Evolutionary conservation across 2,329 filamentous ascomycete species (phyloP), one percentile per base, ranked within the genome.

Genomic region (Penicillium hesseltinei): DNA sequence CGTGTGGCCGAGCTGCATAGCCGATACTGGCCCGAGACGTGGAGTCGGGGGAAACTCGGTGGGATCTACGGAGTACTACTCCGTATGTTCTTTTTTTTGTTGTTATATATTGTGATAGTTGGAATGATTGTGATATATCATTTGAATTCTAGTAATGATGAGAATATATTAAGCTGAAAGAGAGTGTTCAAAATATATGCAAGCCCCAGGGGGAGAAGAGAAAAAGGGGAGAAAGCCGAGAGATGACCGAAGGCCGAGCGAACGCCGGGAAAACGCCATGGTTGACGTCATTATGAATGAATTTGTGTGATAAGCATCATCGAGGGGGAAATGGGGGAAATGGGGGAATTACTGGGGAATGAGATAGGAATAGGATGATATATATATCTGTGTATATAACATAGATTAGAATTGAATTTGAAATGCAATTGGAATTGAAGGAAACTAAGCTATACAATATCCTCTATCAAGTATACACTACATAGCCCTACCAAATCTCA

Each of bases 1-100:
- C 72, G 69, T 73, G 69, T 67, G 68, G 66, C 72, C 72, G 72
- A 73, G 39, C 25, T 33, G 49, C 29, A 54, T 71, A 73, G 51
- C 72, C 72, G 72, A 73, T 64, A 70, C 68, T 64, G 59, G 56
- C 56, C 68, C 69, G 71, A 71, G 65, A 71, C 64, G 49, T 58
- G 40, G 53, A 61, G 25, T 59, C 35, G 51, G 47, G 19, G 10
- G 21, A 36, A 52, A 49, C 11, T 58, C 59, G 62, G 31, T 13
- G 31, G 31, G 31, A 33, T 33, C 31, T 15, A 33, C 31, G 31
- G 31, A 33, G 11, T 33, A 6, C 5, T 43, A 2, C 17, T 39
- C 36, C 13, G 21, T 15, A 25, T 10, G 7, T 43, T 15, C 7
- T 39, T 40, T 9, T 25, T 45, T 25, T 15, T 31, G 1, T 19